Percentiles rank a stretch among this genome's conserved stretches.
phyloP scores from a whole-genome alignment of 1,284 basidiomycete species.

The Phylloporus sp. region DNA sequence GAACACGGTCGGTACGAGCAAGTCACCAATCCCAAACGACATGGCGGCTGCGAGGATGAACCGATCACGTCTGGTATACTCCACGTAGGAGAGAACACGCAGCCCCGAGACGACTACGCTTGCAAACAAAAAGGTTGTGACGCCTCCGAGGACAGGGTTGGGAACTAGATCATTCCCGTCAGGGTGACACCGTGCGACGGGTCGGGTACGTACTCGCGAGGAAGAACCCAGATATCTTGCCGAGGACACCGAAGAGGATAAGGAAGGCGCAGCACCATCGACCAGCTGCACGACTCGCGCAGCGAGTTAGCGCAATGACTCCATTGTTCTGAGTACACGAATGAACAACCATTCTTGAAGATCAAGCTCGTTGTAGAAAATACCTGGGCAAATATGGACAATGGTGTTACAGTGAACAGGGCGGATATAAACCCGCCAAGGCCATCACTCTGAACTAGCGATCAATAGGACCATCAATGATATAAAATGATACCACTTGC shows the following conservation, averaged over 20 bases:
- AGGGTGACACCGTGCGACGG: neutral
- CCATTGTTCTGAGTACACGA: constrained; percentile 70
- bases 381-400: constrained; percentile 82
- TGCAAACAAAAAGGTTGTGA: constrained; percentile 81
- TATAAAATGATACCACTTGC: constrained; percentile 47
- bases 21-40: constrained; percentile 76
- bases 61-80: constrained; percentile 76
- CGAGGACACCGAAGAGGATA: constrained; percentile 76
- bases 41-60: constrained; percentile 80
- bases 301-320: constrained; percentile 81
- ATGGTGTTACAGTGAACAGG: constrained; percentile 81
- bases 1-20: constrained; percentile 69
- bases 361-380: constrained; percentile 1
- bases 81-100: constrained; percentile 72
- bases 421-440: constrained; percentile 78
- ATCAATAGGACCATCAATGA: neutral
- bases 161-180: constrained; percentile 48
- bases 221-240: constrained; percentile 83
- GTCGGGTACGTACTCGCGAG: constrained; percentile 61
- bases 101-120: constrained; percentile 73
- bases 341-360: neutral
- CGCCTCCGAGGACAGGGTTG: constrained; percentile 83
- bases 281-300: constrained; percentile 77
- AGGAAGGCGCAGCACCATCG: constrained; percentile 79
- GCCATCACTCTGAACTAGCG: constrained; percentile 65